A percentile compares a stretch with the other conserved stretches of the same genome.
phyloP scores from a whole-genome alignment of 2,329 filamentous ascomycete genomes.

The Kalaharituber pfeilii region DNA sequence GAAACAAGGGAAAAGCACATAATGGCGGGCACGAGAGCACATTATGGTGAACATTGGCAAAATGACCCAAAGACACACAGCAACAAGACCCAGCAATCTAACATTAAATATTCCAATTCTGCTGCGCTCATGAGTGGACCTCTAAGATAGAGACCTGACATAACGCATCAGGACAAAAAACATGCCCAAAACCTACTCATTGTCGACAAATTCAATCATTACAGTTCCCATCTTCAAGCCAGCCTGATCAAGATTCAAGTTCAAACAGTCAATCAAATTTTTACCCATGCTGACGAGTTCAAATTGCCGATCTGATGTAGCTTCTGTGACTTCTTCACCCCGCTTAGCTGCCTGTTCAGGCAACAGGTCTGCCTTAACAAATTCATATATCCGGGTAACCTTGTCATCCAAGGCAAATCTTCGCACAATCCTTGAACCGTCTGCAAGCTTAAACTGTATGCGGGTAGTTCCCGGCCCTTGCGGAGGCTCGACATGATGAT shows the following conservation, averaged over 20 bases:
- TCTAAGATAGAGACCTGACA: too few species aligned
- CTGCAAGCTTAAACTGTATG: constrained; percentile 81
- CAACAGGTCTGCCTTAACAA: constrained; percentile 77
- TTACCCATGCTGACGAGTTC: constrained; percentile 78
- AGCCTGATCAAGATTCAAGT: constrained; percentile 58
- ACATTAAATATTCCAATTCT: too few species aligned
- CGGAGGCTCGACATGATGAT: constrained; percentile 61
- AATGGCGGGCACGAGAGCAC: too few species aligned
- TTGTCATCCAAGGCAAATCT: constrained; percentile 62
- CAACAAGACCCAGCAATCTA: too few species aligned
- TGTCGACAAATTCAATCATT: constrained; percentile 78
- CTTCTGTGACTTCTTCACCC: constrained; percentile 33
- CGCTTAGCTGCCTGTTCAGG: constrained; percentile 47
- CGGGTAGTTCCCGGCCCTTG: constrained; percentile 56
- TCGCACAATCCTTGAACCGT: constrained; percentile 59
- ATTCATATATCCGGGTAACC: constrained; percentile 79
- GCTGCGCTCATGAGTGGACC: too few species aligned
- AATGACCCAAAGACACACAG: too few species aligned
- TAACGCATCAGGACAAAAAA: not conserved
- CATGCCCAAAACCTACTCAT: constrained; percentile 19
- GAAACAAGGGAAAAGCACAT: not conserved
- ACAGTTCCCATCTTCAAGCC: constrained; percentile 84
- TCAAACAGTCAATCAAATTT: constrained; percentile 62
- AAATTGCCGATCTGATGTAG: constrained; percentile 36
- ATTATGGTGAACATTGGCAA: too few species aligned